Evolutionary conservation across 768 basidiomycete genomes (phyloP).

Genomic region (Boletus huronensis): DNA sequence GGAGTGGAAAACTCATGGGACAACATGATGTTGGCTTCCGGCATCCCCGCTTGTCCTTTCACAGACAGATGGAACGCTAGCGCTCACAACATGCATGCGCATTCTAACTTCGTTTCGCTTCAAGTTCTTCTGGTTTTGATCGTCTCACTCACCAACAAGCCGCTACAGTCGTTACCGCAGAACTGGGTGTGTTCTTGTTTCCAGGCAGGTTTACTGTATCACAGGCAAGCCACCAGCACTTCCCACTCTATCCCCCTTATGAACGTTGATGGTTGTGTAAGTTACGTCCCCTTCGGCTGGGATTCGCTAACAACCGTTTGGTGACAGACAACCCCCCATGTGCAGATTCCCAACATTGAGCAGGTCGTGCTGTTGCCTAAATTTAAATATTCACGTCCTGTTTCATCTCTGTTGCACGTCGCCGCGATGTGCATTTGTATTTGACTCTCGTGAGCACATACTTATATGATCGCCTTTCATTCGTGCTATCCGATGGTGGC

Average conservation of each 20-base stretch:
- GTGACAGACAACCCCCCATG: background rate
- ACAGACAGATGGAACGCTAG: background rate
- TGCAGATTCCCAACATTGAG: background rate
- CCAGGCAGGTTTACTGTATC: background rate
- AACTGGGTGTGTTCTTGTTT: background rate
- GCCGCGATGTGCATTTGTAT: background rate
- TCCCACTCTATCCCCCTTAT: conserved; percentile 8
- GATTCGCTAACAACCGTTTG: background rate
- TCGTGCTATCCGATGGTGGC: background rate
- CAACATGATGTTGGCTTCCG: background rate
- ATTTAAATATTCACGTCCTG: background rate
- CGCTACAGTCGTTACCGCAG: background rate
- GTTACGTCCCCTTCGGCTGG: background rate
- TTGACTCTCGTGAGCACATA: background rate
- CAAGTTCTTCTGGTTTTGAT: conserved; percentile 12
- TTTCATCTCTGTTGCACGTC: background rate
- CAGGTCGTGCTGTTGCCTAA: background rate
- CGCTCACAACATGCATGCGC: background rate
- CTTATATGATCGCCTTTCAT: background rate
- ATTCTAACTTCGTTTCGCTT: background rate
- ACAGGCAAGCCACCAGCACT: background rate
- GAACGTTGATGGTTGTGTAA: background rate
- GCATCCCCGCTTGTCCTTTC: background rate
- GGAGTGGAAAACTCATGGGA: background rate
- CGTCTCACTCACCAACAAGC: background rate